Evolutionary conservation across 768 basidiomycete species (phyloP), one percentile per base, ranked within the genome.

Genomic region (Tylopilus vinaceipallidus): DNA sequence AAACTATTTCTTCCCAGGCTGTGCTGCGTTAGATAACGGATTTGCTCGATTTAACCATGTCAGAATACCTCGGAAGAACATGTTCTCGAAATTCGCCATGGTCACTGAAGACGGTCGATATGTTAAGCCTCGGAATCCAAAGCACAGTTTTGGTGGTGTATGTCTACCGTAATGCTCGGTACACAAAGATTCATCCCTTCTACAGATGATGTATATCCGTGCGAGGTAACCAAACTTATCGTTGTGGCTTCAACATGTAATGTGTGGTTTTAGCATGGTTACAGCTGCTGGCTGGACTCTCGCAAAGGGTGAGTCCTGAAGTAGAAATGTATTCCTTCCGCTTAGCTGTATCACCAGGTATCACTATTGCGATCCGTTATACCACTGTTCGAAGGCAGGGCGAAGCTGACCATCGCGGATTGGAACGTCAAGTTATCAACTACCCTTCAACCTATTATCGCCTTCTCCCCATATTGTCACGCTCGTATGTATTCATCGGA

Each of bases 401-500:
- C 11, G 72, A 75, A 59, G 60, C 59, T 23, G 76, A 74, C 17
- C 36, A 74, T 2, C 70, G 75, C 47, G 79, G 80, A 14, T 65
- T 84, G 11, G 88, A 90, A 58, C 74, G 71, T 2, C 86, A 84
- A 67, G 79, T 83, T 10, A 84, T 91, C 61, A 69, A 68, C 3
- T 88, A 89, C 56, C 87, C 88, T n/a, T 82, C 85, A 2, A 75
- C 84, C 3, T 81, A 89, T 59, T 80, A 82, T 57, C 82, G 88
- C 3, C 77, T 91, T 9, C 69, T 91, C 7, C 88, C 87, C 7
- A 76, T 86, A 39, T 71, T 91, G 6, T 79, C 84, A 0, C 80
- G 77, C 43, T 79, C 84, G 5, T 88, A 86, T 57, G 84, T 84
- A 17, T 88, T 83, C 62, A 79, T 88, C 19, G 71, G 74, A 33